Conservation (phyloP, 441 rosid species). For the Lepidium campestre region DNA sequence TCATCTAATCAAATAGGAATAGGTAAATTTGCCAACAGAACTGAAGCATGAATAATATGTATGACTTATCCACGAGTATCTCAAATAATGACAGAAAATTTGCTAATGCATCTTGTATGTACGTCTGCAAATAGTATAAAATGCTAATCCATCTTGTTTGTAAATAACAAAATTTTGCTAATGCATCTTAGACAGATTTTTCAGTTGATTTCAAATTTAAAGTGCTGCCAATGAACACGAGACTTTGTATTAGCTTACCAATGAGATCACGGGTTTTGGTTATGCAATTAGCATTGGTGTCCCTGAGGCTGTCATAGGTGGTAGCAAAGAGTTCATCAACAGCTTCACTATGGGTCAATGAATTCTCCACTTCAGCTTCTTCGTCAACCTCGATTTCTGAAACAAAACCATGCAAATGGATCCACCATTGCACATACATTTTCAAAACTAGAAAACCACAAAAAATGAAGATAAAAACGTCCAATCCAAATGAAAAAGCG, state of each 20-base stretch:
- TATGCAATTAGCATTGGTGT: conserved; percentile 53
- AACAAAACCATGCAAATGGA: conserved; percentile 15
- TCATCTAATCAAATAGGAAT: neutral
- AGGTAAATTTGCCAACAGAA: neutral
- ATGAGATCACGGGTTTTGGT: conserved; percentile 57
- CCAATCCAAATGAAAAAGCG: conserved; percentile 16
- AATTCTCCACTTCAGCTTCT: conserved; percentile 41
- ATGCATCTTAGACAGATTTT: neutral
- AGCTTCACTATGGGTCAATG: conserved; percentile 56
- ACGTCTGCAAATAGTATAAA: neutral
- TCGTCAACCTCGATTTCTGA: conserved; percentile 41
- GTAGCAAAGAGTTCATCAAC: conserved; percentile 81
- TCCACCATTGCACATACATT: conserved; percentile 2
- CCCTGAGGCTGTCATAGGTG: conserved; percentile 69
- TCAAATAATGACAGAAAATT: neutral
- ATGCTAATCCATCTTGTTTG: neutral
- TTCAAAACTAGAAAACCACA: neutral
- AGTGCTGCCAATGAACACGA: neutral
- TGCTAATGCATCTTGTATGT: neutral
- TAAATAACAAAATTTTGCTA: neutral
- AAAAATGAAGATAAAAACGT: conserved; percentile 5
- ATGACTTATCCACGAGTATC: neutral
- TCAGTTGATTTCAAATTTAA: neutral
- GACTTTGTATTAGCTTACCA: conserved; percentile 50
- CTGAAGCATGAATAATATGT: neutral